Evolutionary conservation across 495 filamentous ascomycete genomes (phyloP).

Genomic region (Podospora pseudoanserina): DNA sequence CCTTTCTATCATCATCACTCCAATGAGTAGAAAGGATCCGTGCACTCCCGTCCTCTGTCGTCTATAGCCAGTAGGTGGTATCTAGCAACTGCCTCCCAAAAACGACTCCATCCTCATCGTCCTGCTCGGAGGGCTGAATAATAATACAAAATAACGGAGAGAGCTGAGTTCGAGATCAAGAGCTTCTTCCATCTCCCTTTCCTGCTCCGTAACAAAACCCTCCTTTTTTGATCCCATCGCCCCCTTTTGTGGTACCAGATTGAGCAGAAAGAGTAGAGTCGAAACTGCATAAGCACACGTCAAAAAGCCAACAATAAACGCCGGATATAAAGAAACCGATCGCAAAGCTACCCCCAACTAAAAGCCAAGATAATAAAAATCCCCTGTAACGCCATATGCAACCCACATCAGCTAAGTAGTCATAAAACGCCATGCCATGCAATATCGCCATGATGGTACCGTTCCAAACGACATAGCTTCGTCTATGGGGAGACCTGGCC

Average conservation of each 20-base stretch:
- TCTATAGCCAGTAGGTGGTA: not conserved
- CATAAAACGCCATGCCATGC: conserved; percentile 22
- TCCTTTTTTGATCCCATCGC: conserved; percentile 1
- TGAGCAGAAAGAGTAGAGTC: not conserved
- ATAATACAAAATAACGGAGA: not conserved
- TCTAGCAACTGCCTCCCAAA: not conserved
- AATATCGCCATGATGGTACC: not conserved
- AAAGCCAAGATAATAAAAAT: conserved; percentile 18
- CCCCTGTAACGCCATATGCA: conserved; percentile 21
- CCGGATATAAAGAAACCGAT: not conserved
- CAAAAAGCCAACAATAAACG: conserved; percentile 16
- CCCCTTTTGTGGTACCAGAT: conserved; percentile 7
- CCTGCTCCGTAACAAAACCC: not conserved
- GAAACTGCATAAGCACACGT: conserved; percentile 20
- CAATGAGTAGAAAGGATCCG: not conserved
- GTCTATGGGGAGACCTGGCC: conserved; percentile 27
- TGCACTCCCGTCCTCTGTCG: not conserved
- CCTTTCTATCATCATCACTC: not conserved
- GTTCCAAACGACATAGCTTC: conserved; percentile 20
- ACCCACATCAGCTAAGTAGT: conserved; percentile 29
- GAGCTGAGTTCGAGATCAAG: not conserved
- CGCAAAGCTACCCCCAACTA: conserved; percentile 19
- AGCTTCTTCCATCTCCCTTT: not conserved
- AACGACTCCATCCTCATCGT: not conserved
- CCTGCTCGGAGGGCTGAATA: not conserved